Base-by-base conservation (phyloP, 805 yeast species). In the Pichia eremophila region DNA sequence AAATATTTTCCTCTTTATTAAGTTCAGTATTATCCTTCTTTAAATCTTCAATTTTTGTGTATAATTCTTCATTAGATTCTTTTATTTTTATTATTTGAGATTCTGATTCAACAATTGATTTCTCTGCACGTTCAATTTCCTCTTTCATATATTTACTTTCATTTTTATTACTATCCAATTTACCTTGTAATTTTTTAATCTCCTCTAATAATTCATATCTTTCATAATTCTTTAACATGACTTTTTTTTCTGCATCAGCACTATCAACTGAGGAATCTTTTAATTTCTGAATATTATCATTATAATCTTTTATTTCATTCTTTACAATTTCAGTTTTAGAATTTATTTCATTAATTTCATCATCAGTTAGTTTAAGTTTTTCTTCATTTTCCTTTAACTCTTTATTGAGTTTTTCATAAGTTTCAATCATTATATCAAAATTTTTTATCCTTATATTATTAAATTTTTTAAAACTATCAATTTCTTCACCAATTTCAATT, bases 61-160 rank as follows among this genome's bases (percentile, higher is more conserved):
- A 47, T 22, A 57, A 44, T 6, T 42, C 44, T 4, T 40, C 47
- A 35, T 54, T 47, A 22, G 46, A 51, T 7, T 34, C 37, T 35
- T 48, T 42, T 38, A 53, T 54, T n/a, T 46, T 47, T 1, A 39
- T 42, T 8, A 71, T 65, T 37, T 63, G 68, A 2, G 41, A 41
- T 1, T 65, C 58, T 0, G 81, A 72, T 17, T 77, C 83, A 12
- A 53, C 52, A 0, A 74, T 69, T 0, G 88, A 73, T 9, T 62
- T 64, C 11, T 61, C 54, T 0, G 88, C 83, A 45, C 79, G 74
- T 18, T 63, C 64, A 31, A 78, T 72, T 59, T 85, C 91, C 31
- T 68, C 69, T 9, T 62, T 57, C 78, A 81, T 83, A 62, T 85
- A 89, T 44, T 69, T 75, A 41, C 71, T 74, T 56, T 88, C 95